Evolutionary conservation across 2,329 filamentous ascomycete species (phyloP).

Genomic region (Chaetomium strumarium): DNA sequence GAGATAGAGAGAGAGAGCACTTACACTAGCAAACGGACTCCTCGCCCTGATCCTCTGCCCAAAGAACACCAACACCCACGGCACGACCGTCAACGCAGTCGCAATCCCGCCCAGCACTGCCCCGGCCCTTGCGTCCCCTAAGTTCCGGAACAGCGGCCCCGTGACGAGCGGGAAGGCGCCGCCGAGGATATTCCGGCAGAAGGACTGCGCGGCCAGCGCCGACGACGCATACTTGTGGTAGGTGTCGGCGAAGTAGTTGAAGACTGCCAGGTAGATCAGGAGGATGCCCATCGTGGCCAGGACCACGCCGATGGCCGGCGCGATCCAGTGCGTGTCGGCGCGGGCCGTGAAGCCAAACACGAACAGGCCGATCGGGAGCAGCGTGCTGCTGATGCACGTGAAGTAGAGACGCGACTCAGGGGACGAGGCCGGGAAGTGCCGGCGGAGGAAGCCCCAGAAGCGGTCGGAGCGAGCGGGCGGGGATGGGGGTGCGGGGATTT

Average conservation of each 20-base stretch:
- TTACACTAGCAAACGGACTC: slow-evolving; percentile 68
- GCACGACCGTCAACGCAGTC: slow-evolving; percentile 65
- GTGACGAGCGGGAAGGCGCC: slow-evolving; percentile 78
- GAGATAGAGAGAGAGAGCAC: slow-evolving; percentile 1
- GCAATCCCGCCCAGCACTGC: slow-evolving; percentile 72
- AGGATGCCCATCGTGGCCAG: slow-evolving; percentile 82
- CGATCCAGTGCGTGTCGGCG: slow-evolving; percentile 61
- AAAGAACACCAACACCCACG: slow-evolving; percentile 77
- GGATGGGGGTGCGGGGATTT: neutral
- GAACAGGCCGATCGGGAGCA: slow-evolving; percentile 76
- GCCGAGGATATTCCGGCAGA: slow-evolving; percentile 77
- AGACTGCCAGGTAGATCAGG: slow-evolving; percentile 78
- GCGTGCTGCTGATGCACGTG: slow-evolving; percentile 65
- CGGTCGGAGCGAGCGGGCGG: slow-evolving; percentile 22
- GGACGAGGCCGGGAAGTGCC: slow-evolving; percentile 43
- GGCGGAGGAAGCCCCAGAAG: slow-evolving; percentile 43
- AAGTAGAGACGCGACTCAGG: slow-evolving; percentile 82
- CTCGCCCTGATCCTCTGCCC: slow-evolving; percentile 68
- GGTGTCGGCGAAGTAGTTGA: slow-evolving; percentile 87
- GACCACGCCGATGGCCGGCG: slow-evolving; percentile 62
- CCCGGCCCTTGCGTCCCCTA: slow-evolving; percentile 66
- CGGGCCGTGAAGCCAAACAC: slow-evolving; percentile 71
- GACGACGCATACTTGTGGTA: slow-evolving; percentile 83
- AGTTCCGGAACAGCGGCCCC: slow-evolving; percentile 61
- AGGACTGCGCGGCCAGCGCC: slow-evolving; percentile 79